Percentiles rank a stretch among this genome's conserved stretches.
Evolutionary conservation across 768 basidiomycete species (phyloP).

Genomic region (Xerocomellus amylosporus): DNA sequence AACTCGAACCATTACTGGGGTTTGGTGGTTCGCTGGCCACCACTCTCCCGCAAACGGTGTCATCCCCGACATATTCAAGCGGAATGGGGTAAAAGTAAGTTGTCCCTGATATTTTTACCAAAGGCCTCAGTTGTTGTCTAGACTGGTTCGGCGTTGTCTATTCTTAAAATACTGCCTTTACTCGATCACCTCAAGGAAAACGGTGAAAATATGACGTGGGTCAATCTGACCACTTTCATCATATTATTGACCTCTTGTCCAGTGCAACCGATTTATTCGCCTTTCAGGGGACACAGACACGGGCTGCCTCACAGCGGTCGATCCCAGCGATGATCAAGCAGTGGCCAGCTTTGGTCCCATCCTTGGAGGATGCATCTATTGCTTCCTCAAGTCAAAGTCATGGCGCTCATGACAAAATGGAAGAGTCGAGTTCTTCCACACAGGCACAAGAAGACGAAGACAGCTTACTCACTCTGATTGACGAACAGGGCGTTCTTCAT

Average conservation of each 20-base stretch:
- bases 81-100: constrained; percentile 62
- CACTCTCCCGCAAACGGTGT: constrained; percentile 37
- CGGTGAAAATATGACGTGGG: constrained; percentile 63
- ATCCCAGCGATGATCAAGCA: constrained; percentile 58
- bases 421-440: constrained; percentile 27
- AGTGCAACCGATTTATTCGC: constrained; percentile 81
- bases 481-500: constrained; percentile 55
- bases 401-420: constrained; percentile 23
- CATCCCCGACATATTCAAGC: constrained; percentile 75
- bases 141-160: constrained; percentile 77
- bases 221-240: constrained; percentile 13
- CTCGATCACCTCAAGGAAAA: constrained; percentile 70
- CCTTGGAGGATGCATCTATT: constrained; percentile 61
- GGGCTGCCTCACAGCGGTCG: constrained; percentile 39
- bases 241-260: constrained; percentile 18
- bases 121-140: constrained; percentile 28
- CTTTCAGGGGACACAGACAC: constrained; percentile 68
- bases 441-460: constrained; percentile 48
- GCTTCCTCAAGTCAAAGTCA: constrained; percentile 40
- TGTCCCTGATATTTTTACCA: neutral
- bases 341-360: constrained; percentile 67
- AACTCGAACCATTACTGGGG: constrained; percentile 39
- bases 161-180: constrained; percentile 65
- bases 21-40: constrained; percentile 73
- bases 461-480: constrained; percentile 62